Evolutionary conservation across 2,329 filamentous ascomycete genomes (phyloP).

Genomic region (Sporothrix phasma): DNA sequence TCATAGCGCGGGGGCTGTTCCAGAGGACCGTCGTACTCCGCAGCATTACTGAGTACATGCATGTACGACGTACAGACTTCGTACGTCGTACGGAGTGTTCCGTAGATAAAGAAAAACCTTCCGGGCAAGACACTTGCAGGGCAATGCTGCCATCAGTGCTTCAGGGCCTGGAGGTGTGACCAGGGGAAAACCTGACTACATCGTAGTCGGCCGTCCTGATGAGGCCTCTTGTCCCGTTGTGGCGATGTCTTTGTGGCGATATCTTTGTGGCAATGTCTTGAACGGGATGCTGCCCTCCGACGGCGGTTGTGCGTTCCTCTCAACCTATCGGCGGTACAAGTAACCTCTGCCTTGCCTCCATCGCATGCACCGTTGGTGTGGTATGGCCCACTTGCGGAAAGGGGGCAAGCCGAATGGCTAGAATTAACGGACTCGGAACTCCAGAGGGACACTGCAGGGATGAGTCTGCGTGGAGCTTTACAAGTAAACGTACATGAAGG

Average conservation of each 20-base stretch:
- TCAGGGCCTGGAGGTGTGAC: neutral
- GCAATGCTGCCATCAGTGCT: neutral
- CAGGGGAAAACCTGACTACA: neutral
- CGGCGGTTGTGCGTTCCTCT: neutral
- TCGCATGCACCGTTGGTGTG: conserved; percentile 10
- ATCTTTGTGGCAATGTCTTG: no score
- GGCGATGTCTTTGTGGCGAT: neutral
- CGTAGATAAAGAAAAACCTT: neutral
- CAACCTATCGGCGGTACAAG: neutral
- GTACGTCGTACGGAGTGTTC: no score
- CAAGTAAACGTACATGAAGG: neutral
- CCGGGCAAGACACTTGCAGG: neutral
- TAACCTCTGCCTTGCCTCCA: neutral
- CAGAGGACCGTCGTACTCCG: neutral
- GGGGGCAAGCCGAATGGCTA: conserved; percentile 17
- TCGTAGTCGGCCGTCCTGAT: neutral
- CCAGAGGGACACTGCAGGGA: neutral
- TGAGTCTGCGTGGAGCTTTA: neutral
- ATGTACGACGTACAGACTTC: no score
- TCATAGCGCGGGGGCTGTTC: conserved; percentile 7
- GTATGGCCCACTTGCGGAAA: conserved; percentile 5
- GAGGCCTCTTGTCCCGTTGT: neutral
- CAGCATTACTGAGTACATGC: neutral
- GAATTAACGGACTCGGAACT: neutral
- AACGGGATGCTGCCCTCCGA: neutral